Percentiles rank a stretch among this genome's conserved stretches.
phyloP scores from a whole-genome alignment of 169 alveolate species.

The Eimeria tenella region DNA sequence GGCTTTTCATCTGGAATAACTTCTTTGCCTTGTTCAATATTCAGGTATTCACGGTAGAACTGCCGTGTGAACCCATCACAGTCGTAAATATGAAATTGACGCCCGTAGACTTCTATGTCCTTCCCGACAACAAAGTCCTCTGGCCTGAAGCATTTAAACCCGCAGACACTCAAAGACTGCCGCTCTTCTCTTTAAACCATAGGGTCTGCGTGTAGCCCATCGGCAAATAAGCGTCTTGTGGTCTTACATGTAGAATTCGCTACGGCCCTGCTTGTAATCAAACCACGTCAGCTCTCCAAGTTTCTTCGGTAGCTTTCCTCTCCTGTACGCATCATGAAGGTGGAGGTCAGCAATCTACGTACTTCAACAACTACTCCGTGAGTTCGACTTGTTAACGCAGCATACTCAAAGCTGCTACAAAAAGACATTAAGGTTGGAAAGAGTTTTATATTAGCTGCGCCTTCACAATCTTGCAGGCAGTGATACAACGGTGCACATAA shows the following conservation, averaged over 20 bases:
- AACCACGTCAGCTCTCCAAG: slow-evolving; percentile 36
- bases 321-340: slow-evolving; percentile 5
- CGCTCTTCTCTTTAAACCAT: too few species aligned
- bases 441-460: too few species aligned
- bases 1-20: slow-evolving; percentile 70
- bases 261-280: slow-evolving; percentile 34
- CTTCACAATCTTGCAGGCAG: too few species aligned
- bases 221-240: not conserved
- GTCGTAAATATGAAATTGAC: slow-evolving; percentile 86
- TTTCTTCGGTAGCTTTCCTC: slow-evolving; percentile 46
- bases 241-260: slow-evolving; percentile 50
- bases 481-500: too few species aligned
- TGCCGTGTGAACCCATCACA: slow-evolving; percentile 89
- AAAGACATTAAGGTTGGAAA: too few species aligned
- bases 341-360: too few species aligned
- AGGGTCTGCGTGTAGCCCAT: not conserved
- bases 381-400: too few species aligned
- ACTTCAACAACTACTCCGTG: too few species aligned
- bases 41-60: slow-evolving; percentile 85
- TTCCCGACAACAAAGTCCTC: slow-evolving; percentile 86
- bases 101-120: slow-evolving; percentile 85
- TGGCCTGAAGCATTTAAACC: slow-evolving; percentile 46
- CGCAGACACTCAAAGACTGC: not conserved
- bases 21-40: slow-evolving; percentile 86
- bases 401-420: too few species aligned